phyloP scores from a whole-genome alignment of 345 rosid species.

The Eucalyptus caleyi region DNA sequence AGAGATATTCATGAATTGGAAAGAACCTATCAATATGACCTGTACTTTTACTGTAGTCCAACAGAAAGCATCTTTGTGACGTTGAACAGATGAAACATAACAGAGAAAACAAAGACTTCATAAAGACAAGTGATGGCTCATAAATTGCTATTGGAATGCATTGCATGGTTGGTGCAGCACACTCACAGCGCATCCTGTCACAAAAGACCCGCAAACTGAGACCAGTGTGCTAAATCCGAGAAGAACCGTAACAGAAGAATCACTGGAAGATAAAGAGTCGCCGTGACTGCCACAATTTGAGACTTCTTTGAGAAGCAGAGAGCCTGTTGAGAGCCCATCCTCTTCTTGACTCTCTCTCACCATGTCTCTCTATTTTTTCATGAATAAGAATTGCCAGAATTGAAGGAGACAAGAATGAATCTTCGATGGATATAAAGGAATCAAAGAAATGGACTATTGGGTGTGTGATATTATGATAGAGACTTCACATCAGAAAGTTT shows the following conservation, averaged over 20 bases:
- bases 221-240: conserved; percentile 34
- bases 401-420: not conserved
- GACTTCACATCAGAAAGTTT: not conserved
- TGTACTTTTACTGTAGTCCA: too few species aligned
- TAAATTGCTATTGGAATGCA: not conserved
- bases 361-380: not conserved
- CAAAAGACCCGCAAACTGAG: conserved; percentile 19
- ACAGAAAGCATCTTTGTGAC: not conserved
- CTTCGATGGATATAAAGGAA: not conserved
- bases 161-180: not conserved
- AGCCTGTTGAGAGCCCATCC: not conserved
- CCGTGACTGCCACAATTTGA: not conserved
- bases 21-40: not conserved
- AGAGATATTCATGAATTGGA: not conserved
- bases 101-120: not conserved
- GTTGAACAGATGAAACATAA: not conserved
- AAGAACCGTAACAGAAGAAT: conserved; percentile 3
- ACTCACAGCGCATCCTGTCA: conserved; percentile 25
- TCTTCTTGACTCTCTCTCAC: not conserved
- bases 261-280: not conserved
- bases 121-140: not conserved
- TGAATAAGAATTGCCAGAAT: not conserved
- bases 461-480: not conserved
- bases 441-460: not conserved
- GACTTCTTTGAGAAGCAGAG: not conserved